These are phyloP conservation scores for Quercus tomentella DNA, from an alignment of 331 rosid species.

Conservation along the genomic window DNA sequence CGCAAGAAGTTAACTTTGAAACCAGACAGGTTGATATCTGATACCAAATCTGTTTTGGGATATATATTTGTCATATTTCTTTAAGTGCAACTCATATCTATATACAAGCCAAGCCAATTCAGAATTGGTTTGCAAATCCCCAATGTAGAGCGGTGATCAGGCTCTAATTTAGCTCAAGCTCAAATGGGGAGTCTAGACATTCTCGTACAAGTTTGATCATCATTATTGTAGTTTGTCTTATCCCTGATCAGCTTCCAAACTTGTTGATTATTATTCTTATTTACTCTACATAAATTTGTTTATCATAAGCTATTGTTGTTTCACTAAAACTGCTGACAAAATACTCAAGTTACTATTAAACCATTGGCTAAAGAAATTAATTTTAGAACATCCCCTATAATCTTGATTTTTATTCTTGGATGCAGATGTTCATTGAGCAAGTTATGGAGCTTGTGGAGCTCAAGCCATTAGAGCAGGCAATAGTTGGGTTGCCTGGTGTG, in stretches of 20 bases:
- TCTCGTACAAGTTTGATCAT: no score
- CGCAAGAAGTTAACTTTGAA: conserved; percentile 28
- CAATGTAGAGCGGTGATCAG: no score
- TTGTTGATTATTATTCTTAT: no score
- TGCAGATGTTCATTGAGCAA: conserved; percentile 57
- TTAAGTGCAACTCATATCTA: neutral
- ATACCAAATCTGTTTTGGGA: neutral
- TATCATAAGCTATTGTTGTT: no score
- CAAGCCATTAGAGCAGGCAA: conserved; percentile 24
- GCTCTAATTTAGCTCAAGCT: no score
- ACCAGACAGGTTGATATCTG: conserved; percentile 45
- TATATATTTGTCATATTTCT: neutral
- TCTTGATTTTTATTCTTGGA: conserved; percentile 5
- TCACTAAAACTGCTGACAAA: no score
- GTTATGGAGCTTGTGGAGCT: conserved; percentile 81
- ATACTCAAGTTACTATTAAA: neutral
- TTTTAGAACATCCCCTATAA: neutral
- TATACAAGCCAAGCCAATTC: no score
- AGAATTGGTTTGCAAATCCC: no score
- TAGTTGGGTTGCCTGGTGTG: conserved; percentile 58
- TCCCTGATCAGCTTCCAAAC: no score
- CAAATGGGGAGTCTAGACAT: no score
- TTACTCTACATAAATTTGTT: no score
- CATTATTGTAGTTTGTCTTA: no score
- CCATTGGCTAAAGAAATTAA: neutral